A percentile compares a stretch with the other conserved stretches of the same genome.
Evolutionary conservation across 2,329 filamentous ascomycete genomes (phyloP).

Genomic region (Sarocladium strictum): DNA sequence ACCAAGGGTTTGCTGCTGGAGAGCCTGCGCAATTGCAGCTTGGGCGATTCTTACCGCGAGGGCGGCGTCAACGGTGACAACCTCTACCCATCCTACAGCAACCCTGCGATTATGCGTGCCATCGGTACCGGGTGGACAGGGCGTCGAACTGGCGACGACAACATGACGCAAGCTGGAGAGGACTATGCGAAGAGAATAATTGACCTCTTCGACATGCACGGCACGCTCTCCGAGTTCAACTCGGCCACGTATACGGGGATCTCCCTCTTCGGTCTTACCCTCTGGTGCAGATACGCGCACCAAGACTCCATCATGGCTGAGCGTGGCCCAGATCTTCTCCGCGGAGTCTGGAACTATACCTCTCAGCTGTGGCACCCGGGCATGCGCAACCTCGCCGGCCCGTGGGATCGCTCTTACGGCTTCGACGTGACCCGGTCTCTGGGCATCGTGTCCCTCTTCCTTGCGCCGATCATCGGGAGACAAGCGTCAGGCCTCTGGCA

Average conservation of each 20-base stretch:
- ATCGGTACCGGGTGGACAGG: constrained; percentile 55
- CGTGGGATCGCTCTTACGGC: constrained; percentile 59
- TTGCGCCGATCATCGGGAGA: constrained; percentile 53
- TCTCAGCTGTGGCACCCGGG: constrained; percentile 50
- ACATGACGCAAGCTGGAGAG: constrained; percentile 54
- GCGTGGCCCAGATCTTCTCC: constrained; percentile 46
- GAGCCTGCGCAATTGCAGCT: constrained; percentile 46
- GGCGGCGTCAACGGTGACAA: constrained; percentile 56
- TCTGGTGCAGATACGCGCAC: constrained; percentile 55
- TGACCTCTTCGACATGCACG: constrained; percentile 46
- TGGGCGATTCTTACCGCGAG: constrained; percentile 56
- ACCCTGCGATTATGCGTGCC: constrained; percentile 57
- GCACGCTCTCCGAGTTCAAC: constrained; percentile 58
- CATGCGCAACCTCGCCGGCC: constrained; percentile 55
- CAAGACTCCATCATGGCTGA: constrained; percentile 45
- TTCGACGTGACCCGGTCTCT: constrained; percentile 59
- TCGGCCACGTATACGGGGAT: constrained; percentile 58
- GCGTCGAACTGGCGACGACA: constrained; percentile 43
- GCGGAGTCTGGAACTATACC: constrained; percentile 45
- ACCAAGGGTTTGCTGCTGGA: constrained; percentile 41
- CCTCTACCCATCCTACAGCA: constrained; percentile 56
- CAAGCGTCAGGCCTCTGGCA: constrained; percentile 28
- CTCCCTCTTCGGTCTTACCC: constrained; percentile 49
- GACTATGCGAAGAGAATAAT: constrained; percentile 49
- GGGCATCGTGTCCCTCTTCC: constrained; percentile 49